phyloP scores from a whole-genome alignment of 768 basidiomycete species.

The Gymnopilus dilepis region DNA sequence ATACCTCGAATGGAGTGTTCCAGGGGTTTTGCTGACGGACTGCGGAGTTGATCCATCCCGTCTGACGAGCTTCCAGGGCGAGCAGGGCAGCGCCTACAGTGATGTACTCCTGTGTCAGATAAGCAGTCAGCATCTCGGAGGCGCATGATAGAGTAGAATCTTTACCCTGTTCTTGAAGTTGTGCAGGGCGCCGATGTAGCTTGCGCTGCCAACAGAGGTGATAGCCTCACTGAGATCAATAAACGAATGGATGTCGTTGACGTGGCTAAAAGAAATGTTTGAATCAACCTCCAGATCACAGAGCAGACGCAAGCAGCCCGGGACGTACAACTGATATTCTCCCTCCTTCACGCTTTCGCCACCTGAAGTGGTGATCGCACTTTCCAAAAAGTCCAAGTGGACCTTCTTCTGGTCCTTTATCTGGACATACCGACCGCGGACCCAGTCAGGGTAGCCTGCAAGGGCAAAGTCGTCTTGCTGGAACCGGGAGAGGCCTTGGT shows the following conservation, averaged over 20 bases:
- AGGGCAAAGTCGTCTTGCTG: conserved; percentile 47
- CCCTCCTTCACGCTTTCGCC: conserved; percentile 53
- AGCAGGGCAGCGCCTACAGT: conserved; percentile 66
- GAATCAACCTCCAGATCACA: background rate
- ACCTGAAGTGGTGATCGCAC: conserved; percentile 46
- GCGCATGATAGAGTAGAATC: background rate
- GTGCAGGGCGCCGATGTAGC: conserved; percentile 62
- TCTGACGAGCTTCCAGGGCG: conserved; percentile 63
- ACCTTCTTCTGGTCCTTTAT: conserved; percentile 57
- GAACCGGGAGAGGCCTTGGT: conserved; percentile 48
- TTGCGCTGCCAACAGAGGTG: conserved; percentile 60
- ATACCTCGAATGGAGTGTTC: conserved; percentile 65
- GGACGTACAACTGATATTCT: conserved; percentile 62
- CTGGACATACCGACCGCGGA: conserved; percentile 54
- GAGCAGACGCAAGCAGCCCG: background rate
- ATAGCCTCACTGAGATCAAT: conserved; percentile 53
- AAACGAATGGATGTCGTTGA: conserved; percentile 53
- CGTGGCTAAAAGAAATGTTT: conserved; percentile 32
- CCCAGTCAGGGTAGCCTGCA: conserved; percentile 54
- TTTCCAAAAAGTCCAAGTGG: conserved; percentile 45
- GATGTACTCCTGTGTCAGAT: conserved; percentile 38
- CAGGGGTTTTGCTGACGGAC: conserved; percentile 55
- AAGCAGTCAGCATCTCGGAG: background rate
- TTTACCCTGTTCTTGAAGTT: conserved; percentile 47
- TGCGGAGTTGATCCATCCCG: conserved; percentile 63